Percentiles rank a stretch among this genome's conserved stretches.
Evolutionary conservation across 352 stramenopile species (phyloP).

Genomic region (Phytopythium oedochilum): DNA sequence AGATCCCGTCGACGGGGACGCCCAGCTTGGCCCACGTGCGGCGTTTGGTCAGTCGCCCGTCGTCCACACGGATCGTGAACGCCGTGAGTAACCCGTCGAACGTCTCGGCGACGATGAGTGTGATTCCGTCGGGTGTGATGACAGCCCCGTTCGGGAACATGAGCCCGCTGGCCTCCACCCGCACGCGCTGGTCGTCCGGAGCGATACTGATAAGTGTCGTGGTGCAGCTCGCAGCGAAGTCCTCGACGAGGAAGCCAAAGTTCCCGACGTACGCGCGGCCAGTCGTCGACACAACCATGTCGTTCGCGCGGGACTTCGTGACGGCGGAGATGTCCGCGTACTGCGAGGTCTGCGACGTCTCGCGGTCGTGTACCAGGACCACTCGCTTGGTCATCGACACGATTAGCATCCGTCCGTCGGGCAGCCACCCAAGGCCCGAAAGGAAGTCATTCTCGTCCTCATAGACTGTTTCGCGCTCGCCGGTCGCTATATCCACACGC

Average conservation of each 20-base stretch:
- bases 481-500: constrained; percentile 44
- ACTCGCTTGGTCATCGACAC: constrained; percentile 42
- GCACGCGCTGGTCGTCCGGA: constrained; percentile 25
- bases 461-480: constrained; percentile 33
- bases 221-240: constrained; percentile 23
- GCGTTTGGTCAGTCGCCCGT: constrained; percentile 41
- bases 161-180: constrained; percentile 47
- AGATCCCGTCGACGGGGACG: constrained; percentile 49
- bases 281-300: constrained; percentile 45
- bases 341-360: constrained; percentile 16
- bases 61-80: constrained; percentile 45
- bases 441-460: constrained; percentile 39
- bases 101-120: constrained; percentile 64
- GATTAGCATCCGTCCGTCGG: constrained; percentile 55
- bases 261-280: constrained; percentile 57
- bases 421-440: constrained; percentile 58
- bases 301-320: constrained; percentile 48
- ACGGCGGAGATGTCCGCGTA: constrained; percentile 53
- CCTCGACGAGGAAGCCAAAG: constrained; percentile 51
- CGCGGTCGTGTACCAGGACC: constrained; percentile 37
- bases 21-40: constrained; percentile 54
- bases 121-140: constrained; percentile 69
- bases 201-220: constrained; percentile 59
- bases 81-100: constrained; percentile 46
- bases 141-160: constrained; percentile 73